Percentiles rank a stretch among this genome's conserved stretches.
phyloP scores from a whole-genome alignment of 805 yeast species.

The Saccharomycopsis synnaedendra region DNA sequence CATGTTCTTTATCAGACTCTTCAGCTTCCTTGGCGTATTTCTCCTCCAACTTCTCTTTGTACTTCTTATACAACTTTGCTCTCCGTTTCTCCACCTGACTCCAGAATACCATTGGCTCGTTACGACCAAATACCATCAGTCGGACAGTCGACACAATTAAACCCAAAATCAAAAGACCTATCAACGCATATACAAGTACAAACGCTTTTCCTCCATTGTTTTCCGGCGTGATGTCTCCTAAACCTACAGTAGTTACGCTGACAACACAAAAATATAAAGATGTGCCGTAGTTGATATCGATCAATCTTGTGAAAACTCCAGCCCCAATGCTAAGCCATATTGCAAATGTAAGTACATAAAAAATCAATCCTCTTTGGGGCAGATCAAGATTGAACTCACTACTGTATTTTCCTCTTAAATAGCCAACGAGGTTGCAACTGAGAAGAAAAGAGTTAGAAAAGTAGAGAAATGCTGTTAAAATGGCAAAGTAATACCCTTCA shows the following conservation, averaged over 20 bases:
- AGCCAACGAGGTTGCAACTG: slow-evolving; percentile 52
- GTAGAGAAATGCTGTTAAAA: slow-evolving; percentile 52
- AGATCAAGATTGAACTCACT: slow-evolving; percentile 56
- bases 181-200: slow-evolving; percentile 48
- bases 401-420: slow-evolving; percentile 45
- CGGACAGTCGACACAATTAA: slow-evolving; percentile 61
- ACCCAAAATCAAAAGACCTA: slow-evolving; percentile 67
- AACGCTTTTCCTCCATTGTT: slow-evolving; percentile 45
- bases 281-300: slow-evolving; percentile 46
- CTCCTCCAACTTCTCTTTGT: slow-evolving; percentile 5
- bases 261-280: slow-evolving; percentile 65
- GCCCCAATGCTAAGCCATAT: slow-evolving; percentile 69
- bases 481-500: slow-evolving; percentile 75
- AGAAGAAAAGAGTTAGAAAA: slow-evolving; percentile 43
- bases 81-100: slow-evolving; percentile 49
- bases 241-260: slow-evolving; percentile 67
- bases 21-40: neutral
- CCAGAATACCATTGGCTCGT: slow-evolving; percentile 55
- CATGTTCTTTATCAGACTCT: neutral
- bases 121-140: slow-evolving; percentile 47
- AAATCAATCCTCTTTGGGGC: slow-evolving; percentile 64
- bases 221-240: slow-evolving; percentile 60
- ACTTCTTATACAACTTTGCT: slow-evolving; percentile 21
- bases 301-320: slow-evolving; percentile 37
- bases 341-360: slow-evolving; percentile 52